These are phyloP conservation scores for Macrophomina phaseolina DNA, from an alignment of 2,329 filamentous ascomycete genomes.

Conservation along the genomic window DNA sequence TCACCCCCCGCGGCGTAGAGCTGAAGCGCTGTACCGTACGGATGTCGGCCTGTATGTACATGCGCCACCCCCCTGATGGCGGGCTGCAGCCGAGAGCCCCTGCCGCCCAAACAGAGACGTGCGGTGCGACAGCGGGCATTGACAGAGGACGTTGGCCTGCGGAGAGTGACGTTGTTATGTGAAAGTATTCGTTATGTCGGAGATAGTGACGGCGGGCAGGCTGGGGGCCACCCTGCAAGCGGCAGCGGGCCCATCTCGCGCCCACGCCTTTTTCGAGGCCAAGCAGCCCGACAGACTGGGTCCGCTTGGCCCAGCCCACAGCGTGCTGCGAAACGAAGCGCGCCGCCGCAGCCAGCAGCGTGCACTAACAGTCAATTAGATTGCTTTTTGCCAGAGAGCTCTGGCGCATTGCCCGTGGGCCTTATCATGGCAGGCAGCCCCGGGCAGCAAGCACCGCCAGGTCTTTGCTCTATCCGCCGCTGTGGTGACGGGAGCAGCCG, in stretches of 20 bases:
- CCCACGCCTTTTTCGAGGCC: background rate
- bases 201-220: constrained; percentile 1
- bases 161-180: constrained; percentile 14
- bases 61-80: background rate
- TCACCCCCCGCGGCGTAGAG: constrained; percentile 13
- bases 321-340: constrained; percentile 12
- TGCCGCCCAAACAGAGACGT: background rate
- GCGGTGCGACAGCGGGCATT: constrained; percentile 2
- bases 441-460: background rate
- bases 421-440: constrained; percentile 1
- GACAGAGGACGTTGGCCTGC: background rate
- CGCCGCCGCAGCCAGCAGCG: constrained; percentile 3
- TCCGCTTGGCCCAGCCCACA: constrained; percentile 13
- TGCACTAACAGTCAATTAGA: constrained; percentile 12
- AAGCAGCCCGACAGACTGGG: constrained; percentile 1
- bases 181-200: constrained; percentile 23
- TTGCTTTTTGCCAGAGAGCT: constrained; percentile 7
- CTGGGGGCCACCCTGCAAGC: background rate
- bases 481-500: constrained; percentile 22
- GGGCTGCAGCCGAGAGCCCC: constrained; percentile 7
- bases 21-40: background rate
- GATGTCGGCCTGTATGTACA: background rate
- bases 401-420: background rate
- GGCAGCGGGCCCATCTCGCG: background rate
- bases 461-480: background rate